Percentiles rank a stretch among this genome's conserved stretches.
phyloP scores from a whole-genome alignment of 371 early-diverging fungal species.

The Actinomucor elegans region DNA sequence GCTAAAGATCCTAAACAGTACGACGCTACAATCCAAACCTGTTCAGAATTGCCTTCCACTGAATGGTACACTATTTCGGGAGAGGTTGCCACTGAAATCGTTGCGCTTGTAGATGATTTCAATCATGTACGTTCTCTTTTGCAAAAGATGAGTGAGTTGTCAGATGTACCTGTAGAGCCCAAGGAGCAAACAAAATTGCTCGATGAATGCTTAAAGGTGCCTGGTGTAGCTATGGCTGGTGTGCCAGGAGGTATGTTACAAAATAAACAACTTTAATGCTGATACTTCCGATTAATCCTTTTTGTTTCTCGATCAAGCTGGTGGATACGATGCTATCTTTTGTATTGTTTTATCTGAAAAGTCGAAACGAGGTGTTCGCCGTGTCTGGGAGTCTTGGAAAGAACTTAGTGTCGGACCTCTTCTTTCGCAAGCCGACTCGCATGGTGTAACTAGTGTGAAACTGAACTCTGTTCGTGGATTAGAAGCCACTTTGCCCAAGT shows the following conservation, averaged over 20 bases:
- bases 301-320: conserved; percentile 77
- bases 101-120: conserved; percentile 29
- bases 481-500: neutral
- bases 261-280: neutral
- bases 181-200: conserved; percentile 79
- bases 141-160: conserved; percentile 69
- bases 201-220: conserved; percentile 71
- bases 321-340: conserved; percentile 96
- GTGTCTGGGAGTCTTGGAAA: conserved; percentile 71
- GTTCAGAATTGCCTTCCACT: conserved; percentile 11
- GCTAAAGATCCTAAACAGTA: conserved; percentile 33
- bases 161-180: conserved; percentile 91
- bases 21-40: conserved; percentile 37
- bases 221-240: conserved; percentile 88
- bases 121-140: conserved; percentile 55
- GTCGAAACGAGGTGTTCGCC: conserved; percentile 47
- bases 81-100: conserved; percentile 13
- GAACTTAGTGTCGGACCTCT: conserved; percentile 80
- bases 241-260: conserved; percentile 83
- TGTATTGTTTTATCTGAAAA: conserved; percentile 68
- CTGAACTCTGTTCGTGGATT: conserved; percentile 32
- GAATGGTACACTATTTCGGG: conserved; percentile 9
- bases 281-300: neutral
- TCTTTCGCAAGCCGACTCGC: conserved; percentile 57
- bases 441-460: conserved; percentile 41